Evolutionary conservation across 371 early-diverging fungal species (phyloP).

Genomic region (Entomophthora muscae): DNA sequence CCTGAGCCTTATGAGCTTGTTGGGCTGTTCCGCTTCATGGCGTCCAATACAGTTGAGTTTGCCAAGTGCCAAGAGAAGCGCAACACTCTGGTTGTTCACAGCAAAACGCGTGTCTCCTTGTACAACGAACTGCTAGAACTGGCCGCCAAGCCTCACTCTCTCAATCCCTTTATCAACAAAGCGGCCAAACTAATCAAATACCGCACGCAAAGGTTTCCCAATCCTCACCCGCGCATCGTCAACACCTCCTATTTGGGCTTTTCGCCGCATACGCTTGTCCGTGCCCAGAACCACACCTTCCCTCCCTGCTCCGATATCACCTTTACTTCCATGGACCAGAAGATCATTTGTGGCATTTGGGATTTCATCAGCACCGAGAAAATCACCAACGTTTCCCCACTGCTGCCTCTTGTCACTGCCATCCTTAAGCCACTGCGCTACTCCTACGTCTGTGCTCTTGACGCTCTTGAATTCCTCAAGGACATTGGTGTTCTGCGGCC

Average conservation of each 20-base stretch:
- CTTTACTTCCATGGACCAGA: not conserved
- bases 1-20: not conserved
- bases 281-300: not conserved
- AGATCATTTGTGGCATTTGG: not conserved
- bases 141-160: too few relatives aligned
- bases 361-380: not conserved
- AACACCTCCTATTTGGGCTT: not conserved
- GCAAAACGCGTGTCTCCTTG: not conserved
- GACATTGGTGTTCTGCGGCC: not conserved
- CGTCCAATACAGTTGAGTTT: not conserved
- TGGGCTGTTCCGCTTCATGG: not conserved
- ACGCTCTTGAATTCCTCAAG: not conserved
- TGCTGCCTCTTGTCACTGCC: not conserved
- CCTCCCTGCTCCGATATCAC: not conserved
- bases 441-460: not conserved
- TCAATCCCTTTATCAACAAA: conserved; percentile 1
- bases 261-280: not conserved
- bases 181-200: not conserved
- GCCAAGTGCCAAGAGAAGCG: not conserved
- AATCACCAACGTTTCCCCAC: not conserved
- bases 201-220: not conserved
- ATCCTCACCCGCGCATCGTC: not conserved
- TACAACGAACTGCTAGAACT: not conserved
- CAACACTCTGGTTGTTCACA: not conserved
- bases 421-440: conserved; percentile 7